Evolutionary conservation across 164 flowering plant genomes (phyloP).

Genomic region (Akebia trifoliata): DNA sequence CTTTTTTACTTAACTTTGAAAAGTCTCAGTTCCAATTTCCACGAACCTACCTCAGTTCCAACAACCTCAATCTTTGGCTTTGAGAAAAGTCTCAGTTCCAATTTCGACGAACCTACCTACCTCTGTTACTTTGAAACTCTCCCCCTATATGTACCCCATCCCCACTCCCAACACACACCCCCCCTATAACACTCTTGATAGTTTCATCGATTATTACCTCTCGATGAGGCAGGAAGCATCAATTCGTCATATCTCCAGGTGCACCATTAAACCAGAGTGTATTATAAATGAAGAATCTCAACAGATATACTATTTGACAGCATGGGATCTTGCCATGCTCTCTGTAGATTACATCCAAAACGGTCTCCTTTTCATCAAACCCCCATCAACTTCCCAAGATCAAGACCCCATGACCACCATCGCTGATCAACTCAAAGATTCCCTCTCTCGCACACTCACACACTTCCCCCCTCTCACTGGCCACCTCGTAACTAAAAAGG

Average conservation of each 20-base stretch:
- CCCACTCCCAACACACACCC: no score
- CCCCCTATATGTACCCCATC: no score
- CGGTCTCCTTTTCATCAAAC: slow-evolving; percentile 47
- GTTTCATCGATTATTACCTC: no score
- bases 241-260: slow-evolving; percentile 28
- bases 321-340: slow-evolving; percentile 45
- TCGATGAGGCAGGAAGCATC: no score
- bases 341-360: slow-evolving; percentile 46
- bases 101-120: no score
- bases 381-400: slow-evolving; percentile 5
- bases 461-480: slow-evolving; percentile 57
- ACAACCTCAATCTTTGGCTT: no score
- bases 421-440: slow-evolving; percentile 32
- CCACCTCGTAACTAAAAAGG: slow-evolving; percentile 28
- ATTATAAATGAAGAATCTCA: slow-evolving; percentile 18
- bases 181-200: no score
- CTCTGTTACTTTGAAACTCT: no score
- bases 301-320: slow-evolving; percentile 24
- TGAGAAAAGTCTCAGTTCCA: no score
- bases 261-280: slow-evolving; percentile 27
- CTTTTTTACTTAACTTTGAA: no score
- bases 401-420: background rate
- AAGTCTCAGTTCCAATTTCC: no score
- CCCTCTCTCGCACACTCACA: slow-evolving; percentile 41
- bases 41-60: no score